Conservation (phyloP, 1,284 basidiomycete genomes). For the Trametes polyzona region DNA sequence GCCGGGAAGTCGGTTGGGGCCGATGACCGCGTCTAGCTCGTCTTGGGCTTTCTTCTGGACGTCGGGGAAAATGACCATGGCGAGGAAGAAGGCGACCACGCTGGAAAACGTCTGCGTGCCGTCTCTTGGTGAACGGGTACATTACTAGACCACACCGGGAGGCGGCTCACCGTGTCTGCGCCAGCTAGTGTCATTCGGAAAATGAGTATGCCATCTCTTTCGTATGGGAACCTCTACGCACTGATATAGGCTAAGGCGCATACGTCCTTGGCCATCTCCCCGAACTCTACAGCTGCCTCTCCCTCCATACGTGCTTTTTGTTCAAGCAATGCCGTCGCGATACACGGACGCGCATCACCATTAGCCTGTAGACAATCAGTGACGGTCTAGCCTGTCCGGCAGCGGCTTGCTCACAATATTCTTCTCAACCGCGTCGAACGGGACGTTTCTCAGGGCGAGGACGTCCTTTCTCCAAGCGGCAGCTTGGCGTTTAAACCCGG, state of each 20-base stretch:
- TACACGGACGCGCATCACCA: not conserved
- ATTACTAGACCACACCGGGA: not conserved
- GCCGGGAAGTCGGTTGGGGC: conserved; percentile 27
- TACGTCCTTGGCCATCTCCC: conserved; percentile 1
- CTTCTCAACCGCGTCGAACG: conserved; percentile 4
- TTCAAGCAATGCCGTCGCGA: conserved; percentile 5
- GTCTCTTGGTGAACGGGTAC: no score
- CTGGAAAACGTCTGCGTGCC: conserved; percentile 7
- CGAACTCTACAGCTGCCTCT: not conserved
- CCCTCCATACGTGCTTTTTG: not conserved
- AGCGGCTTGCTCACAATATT: not conserved
- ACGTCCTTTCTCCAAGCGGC: conserved; percentile 33
- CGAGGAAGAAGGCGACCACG: conserved; percentile 19
- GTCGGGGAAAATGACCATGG: conserved; percentile 30
- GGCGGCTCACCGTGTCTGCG: conserved; percentile 2
- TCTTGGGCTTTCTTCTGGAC: conserved; percentile 31
- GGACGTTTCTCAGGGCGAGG: conserved; percentile 12
- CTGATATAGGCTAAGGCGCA: conserved; percentile 5
- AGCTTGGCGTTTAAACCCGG: conserved; percentile 46
- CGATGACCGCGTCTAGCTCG: conserved; percentile 30
- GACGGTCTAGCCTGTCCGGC: no score
- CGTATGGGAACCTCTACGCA: no score
- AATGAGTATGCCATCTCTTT: no score
- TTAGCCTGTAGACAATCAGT: not conserved
- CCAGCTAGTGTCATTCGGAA: not conserved